Evolutionary conservation across 2,329 filamentous ascomycete genomes (phyloP), one percentile per base, ranked within the genome.

Genomic region (Trichoderma endophyticum): DNA sequence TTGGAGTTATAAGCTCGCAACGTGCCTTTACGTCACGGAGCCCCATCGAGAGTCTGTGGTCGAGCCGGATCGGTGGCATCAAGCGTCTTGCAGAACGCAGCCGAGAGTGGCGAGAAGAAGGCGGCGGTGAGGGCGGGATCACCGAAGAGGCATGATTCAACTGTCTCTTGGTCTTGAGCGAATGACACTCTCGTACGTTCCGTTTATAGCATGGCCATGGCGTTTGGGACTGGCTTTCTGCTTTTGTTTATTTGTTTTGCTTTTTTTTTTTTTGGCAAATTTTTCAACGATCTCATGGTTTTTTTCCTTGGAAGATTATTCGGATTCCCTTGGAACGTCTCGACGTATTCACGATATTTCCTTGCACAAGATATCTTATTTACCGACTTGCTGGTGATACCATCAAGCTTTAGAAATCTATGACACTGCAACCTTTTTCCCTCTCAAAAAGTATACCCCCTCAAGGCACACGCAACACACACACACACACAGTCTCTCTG

Each of bases 1-100:
- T 99, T 75, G 95, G 96, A 7, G 95, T 98, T 73, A 98, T 99
- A 77, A 96, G 93, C 78, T 97, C 93, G 7, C 96, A 99, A 82
- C 89, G 96, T 61, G 95, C 92, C 12, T 97, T 95, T 80, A 98
- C 96, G 0, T 98, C 95, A 87, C 90, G 95, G 66, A 96, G 95
- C 2, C 90, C 94, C 0, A 92, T 95, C 6, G 96, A 99, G 84
- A 89, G 90, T 36, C 87, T 98, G 34, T 98, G 95, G 94, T 94
- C 96, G 1, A 88, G 88, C 54, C 89, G 96, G 48, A 92, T 98
- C 24, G 83, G 86, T 15, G 96, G 96, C 28, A 90, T 98, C 74
- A 94, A 92, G 82, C 87, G 89, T 73, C 83, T 98, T 74, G 93
- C 93, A 0, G 93, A 97, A 75, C 89, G 90, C 79, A 96, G 93